A percentile compares a stretch with the other conserved stretches of the same genome.
Evolutionary conservation across 441 rosid species (phyloP).

Genomic region (Erodium moschatum): DNA sequence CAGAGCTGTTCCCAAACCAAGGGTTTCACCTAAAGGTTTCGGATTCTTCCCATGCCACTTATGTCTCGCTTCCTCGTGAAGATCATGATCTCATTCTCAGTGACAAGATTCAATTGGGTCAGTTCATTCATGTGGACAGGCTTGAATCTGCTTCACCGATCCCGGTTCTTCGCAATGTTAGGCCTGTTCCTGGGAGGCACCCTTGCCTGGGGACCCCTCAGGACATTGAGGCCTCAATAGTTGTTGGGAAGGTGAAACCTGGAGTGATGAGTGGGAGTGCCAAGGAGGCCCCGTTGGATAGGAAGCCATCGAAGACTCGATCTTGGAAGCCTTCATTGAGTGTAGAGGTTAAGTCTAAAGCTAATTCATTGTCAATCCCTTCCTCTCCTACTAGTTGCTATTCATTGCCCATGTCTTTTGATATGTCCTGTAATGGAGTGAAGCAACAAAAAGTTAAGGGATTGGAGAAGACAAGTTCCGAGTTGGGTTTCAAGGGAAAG

Average conservation of each 20-base stretch:
- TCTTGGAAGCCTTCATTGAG: constrained; percentile 30
- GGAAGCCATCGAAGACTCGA: too few relatives aligned
- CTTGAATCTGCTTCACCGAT: constrained; percentile 87
- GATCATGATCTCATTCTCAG: constrained; percentile 90
- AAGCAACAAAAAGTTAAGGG: constrained; percentile 62
- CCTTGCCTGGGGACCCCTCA: constrained; percentile 87
- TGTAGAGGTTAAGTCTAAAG: constrained; percentile 44
- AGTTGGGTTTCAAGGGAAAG: constrained; percentile 40
- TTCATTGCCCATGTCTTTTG: constrained; percentile 75
- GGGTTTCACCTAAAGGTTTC: constrained; percentile 97
- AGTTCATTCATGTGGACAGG: constrained; percentile 88
- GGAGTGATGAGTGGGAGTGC: constrained; percentile 31
- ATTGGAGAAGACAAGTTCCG: constrained; percentile 41
- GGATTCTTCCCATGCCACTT: constrained; percentile 96
- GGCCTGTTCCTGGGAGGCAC: constrained; percentile 93
- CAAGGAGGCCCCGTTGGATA: constrained; percentile 50
- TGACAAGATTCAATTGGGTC: constrained; percentile 63
- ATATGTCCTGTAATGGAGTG: constrained; percentile 68
- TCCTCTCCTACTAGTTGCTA: constrained; percentile 83
- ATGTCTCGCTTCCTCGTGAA: constrained; percentile 82
- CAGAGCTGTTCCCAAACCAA: constrained; percentile 78
- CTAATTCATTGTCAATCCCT: constrained; percentile 58
- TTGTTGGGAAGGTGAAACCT: constrained; percentile 41
- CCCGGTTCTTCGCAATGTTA: constrained; percentile 75
- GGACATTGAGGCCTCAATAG: too few relatives aligned